Evolutionary conservation across 192 early-diverging fungal species (phyloP), one percentile per base, ranked within the genome.

Genomic region (Coemansia sp.): DNA sequence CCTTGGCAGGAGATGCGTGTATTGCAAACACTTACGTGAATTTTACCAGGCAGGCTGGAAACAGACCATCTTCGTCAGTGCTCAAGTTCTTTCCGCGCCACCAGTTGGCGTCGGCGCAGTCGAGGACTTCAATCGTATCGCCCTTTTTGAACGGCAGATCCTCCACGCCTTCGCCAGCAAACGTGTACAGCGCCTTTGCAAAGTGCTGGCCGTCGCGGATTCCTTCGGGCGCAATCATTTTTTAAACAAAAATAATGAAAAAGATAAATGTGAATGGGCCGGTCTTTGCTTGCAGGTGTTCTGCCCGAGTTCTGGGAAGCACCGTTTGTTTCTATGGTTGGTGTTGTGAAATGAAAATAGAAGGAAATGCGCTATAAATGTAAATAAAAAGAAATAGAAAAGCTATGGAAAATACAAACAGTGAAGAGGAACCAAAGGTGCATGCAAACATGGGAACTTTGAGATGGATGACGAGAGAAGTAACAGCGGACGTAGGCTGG

Each of bases 41-140:
- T 49, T 78, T 78, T 71, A 85, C 84, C 55, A 85, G 66, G 39
- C 84, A 85, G 2, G 84, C 78, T 45, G 84, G 84, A 55, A 85
- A 85, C 52, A 81, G 69, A 5, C 84, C 84, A 45, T 78, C 79
- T 66, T 76, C 73, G 48, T 71, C 67, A 26, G 79, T 79, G 63
- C 66, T 69, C 36, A 71, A 53, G 39, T 78, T 81, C 57, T 69
- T 74, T 51, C 84, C 84, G 30, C 76, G 70, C 84, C 84, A 85
- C 84, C 84, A 85, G 69, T 85, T 85, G 30, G 84, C 76, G 62
- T 85, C 84, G 16, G 81, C 80, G 57, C 57, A 59, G n/a, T 59
- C 57, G 35, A 59, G 57, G 35, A 59, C 57, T 15, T 59, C 57
- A n/a, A 59, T 59, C 30, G 38, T 34, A 7, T 59, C 57, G 35